Percentiles rank a stretch among this genome's conserved stretches.
Conservation (phyloP, 495 filamentous ascomycete genomes). For the Patellaria atrata region DNA sequence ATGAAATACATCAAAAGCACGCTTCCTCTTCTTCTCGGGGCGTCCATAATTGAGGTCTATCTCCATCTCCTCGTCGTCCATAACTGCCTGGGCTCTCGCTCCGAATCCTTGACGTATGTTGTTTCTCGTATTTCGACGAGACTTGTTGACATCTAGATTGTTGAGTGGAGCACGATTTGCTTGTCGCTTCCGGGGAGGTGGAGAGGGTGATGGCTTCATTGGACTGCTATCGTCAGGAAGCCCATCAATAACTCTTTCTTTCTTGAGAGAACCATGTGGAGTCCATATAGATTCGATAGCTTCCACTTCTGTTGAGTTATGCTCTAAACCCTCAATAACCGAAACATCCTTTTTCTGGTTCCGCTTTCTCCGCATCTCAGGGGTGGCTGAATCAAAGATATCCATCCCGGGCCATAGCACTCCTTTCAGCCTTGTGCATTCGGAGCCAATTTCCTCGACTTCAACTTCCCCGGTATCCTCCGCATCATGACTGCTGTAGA, state of each 20-base stretch:
- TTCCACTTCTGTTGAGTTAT: slow-evolving; percentile 50
- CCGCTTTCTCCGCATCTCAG: slow-evolving; percentile 59
- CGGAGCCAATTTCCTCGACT: slow-evolving; percentile 20
- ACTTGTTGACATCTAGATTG: slow-evolving; percentile 15
- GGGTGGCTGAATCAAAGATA: slow-evolving; percentile 70
- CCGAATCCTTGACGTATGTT: slow-evolving; percentile 4
- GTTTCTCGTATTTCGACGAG: slow-evolving; percentile 8
- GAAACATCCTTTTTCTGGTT: slow-evolving; percentile 76
- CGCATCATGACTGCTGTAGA: slow-evolving; percentile 15
- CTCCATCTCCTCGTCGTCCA: slow-evolving; percentile 10
- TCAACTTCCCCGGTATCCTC: slow-evolving; percentile 7
- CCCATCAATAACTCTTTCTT: slow-evolving; percentile 41
- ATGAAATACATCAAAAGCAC: slow-evolving; percentile 19
- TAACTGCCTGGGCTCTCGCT: slow-evolving; percentile 2
- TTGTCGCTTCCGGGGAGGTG: slow-evolving; percentile 8
- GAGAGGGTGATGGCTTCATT: slow-evolving; percentile 12
- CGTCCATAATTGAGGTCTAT: slow-evolving; percentile 10
- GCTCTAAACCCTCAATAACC: slow-evolving; percentile 54
- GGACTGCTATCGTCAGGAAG: slow-evolving; percentile 22
- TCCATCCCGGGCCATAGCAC: slow-evolving; percentile 73
- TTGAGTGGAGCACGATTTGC: slow-evolving; percentile 13
- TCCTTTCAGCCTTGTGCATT: slow-evolving; percentile 51
- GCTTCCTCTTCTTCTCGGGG: slow-evolving; percentile 9
- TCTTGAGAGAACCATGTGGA: slow-evolving; percentile 39
- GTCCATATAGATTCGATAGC: slow-evolving; percentile 56